These are phyloP conservation scores for Nannochloris sp. DNA, from an alignment of 139 green algal genomes.

Conservation along the genomic window DNA sequence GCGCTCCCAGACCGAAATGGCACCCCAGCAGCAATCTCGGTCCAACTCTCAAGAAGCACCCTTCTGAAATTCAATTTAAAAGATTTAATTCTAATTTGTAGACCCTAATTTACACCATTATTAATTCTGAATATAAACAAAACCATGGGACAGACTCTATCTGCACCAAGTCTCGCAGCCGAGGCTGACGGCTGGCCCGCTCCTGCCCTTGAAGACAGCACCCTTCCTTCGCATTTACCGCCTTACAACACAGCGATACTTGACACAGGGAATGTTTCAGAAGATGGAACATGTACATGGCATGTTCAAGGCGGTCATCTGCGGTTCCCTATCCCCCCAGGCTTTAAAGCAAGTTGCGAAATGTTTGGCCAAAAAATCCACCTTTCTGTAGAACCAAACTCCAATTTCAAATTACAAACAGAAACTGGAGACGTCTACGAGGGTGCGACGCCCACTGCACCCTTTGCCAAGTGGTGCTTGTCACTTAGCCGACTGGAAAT, in stretches of 20 bases:
- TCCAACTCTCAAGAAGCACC: too few relatives aligned
- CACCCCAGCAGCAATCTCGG: too few relatives aligned
- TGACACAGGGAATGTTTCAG: not conserved
- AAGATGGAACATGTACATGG: not conserved
- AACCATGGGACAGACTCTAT: not conserved
- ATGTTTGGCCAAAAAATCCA: not conserved
- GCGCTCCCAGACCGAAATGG: too few relatives aligned
- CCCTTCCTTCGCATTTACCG: not conserved
- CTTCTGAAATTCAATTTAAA: too few relatives aligned
- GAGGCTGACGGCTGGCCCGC: too few relatives aligned
- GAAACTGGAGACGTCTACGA: not conserved
- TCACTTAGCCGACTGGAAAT: not conserved
- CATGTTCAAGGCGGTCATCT: not conserved
- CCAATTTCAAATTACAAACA: not conserved
- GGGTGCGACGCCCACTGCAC: not conserved
- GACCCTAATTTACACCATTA: too few relatives aligned
- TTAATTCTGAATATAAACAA: too few relatives aligned
- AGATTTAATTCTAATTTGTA: too few relatives aligned
- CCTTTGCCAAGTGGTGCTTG: constrained; percentile 10
- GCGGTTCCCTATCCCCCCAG: not conserved
- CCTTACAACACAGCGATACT: not conserved
- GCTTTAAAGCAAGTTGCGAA: constrained; percentile 1
- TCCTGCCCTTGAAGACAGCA: not conserved
- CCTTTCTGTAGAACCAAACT: not conserved
- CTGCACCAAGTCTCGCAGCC: too few relatives aligned